phyloP scores from a whole-genome alignment of 1,284 basidiomycete genomes.

The Vanrija sp. region DNA sequence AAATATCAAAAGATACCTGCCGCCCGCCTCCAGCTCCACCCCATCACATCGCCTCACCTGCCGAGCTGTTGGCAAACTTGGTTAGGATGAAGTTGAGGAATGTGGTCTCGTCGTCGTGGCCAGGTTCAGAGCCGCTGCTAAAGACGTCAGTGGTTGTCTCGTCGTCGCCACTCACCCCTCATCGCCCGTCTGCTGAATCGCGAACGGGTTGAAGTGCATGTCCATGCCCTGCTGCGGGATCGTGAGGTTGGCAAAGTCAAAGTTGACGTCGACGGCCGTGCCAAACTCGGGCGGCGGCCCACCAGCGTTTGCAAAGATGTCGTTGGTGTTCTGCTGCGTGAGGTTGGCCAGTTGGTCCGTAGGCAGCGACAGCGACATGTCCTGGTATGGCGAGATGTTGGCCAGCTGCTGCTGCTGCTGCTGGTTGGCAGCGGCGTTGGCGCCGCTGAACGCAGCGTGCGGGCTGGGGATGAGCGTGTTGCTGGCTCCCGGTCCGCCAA shows the following conservation, averaged over 20 bases:
- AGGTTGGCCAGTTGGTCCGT: conserved; percentile 3
- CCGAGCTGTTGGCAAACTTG: conserved; percentile 42
- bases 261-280: conserved; percentile 29
- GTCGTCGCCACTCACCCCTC: conserved; percentile 34
- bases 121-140: conserved; percentile 13
- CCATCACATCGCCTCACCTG: conserved; percentile 28
- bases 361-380: conserved; percentile 10
- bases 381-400: conserved; percentile 19
- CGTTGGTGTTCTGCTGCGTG: conserved; percentile 2
- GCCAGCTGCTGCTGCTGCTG: conserved; percentile 1
- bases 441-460: conserved; percentile 7
- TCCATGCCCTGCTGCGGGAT: conserved; percentile 19
- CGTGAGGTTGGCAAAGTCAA: conserved; percentile 42
- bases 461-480: conserved; percentile 2
- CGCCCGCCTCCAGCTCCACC: neutral
- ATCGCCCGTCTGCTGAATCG: conserved; percentile 39
- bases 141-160: conserved; percentile 1
- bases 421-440: conserved; percentile 2
- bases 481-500: neutral
- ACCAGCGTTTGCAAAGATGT: neutral
- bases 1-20: neutral
- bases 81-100: conserved; percentile 46
- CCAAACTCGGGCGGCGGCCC: conserved; percentile 22
- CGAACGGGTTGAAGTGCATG: conserved; percentile 47
- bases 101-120: conserved; percentile 36